Evolutionary conservation across 2,329 filamentous ascomycete genomes (phyloP), one percentile per base, ranked within the genome.

Genomic region (Coleophoma eucalyptorum): DNA sequence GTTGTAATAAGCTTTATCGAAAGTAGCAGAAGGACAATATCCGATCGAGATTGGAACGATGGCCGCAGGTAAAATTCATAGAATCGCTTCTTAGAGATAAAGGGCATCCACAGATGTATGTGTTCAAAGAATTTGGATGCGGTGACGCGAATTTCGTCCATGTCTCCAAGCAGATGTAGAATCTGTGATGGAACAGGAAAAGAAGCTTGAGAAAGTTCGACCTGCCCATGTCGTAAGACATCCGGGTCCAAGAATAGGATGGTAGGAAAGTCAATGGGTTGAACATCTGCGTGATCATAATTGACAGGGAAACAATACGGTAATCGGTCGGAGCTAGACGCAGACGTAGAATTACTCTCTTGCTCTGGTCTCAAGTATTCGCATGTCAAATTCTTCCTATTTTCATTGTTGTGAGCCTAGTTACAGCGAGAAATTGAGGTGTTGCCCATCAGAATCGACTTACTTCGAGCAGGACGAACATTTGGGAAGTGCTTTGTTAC

Each of bases 71-170:
- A 31, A 31, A 51, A 33, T 32, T 53, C 50, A 41, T 51, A 50
- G 41, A 59, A 57, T 8, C 50, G 37, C 21, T 55, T 52, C 34
- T 55, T 58, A 5, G 56, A 55, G 20, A 57, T 44, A 37, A 57
- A 54, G 2, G 55, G 55, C 51, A 59, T 52, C 53, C 53, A 59
- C 2, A 43, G 38, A 41, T 59, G 53, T 11, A 50, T 47, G 2
- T 51, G 53, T 2, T 19, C 37, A 33, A 57, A 59, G 38, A 47
- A 55, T 12, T 33, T n/a, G 8, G 46, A 8, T 6, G 55, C 51
- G 21, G 49, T 49, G 4, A 7, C 37, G 1, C n/a, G 26, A 19
- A 50, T 33, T 41, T 52, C 43, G n/a, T 21, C 16, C n/a, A 38
- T 48, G 32, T 48, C 40, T 31, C 43, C 48, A n/a, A 50, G 18